phyloP scores from a whole-genome alignment of 2,329 filamentous ascomycete genomes.

The Talaromyces sp. region DNA sequence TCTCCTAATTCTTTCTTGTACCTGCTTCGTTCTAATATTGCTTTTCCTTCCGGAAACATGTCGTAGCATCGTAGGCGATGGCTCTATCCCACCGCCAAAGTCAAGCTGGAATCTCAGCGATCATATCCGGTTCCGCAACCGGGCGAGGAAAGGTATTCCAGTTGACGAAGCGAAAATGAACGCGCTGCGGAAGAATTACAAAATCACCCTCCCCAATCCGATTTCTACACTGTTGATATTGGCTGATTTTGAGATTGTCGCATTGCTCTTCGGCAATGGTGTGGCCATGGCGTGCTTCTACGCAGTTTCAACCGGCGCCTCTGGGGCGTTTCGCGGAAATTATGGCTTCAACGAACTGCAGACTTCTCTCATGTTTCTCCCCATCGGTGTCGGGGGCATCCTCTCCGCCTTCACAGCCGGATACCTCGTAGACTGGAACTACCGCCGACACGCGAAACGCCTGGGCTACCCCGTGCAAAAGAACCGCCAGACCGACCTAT shows the following conservation, averaged over 20 bases:
- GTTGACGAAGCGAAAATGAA: background rate
- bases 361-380: constrained; percentile 36
- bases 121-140: constrained; percentile 17
- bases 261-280: constrained; percentile 36
- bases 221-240: constrained; percentile 31
- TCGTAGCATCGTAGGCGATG: constrained; percentile 34
- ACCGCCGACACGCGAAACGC: constrained; percentile 3
- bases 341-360: constrained; percentile 39
- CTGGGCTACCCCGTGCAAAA: constrained; percentile 7
- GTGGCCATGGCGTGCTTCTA: constrained; percentile 40
- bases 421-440: constrained; percentile 12
- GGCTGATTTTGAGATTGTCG: constrained; percentile 31
- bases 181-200: background rate
- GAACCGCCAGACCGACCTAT: constrained; percentile 4
- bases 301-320: constrained; percentile 36
- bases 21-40: constrained; percentile 31
- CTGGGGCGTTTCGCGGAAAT: constrained; percentile 29
- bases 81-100: constrained; percentile 30
- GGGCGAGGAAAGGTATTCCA: constrained; percentile 11
- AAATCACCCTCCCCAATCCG: constrained; percentile 30
- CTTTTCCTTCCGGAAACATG: constrained; percentile 35
- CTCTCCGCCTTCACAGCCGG: constrained; percentile 12
- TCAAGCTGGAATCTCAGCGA: constrained; percentile 29
- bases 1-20: constrained; percentile 26
- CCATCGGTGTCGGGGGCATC: constrained; percentile 11